phyloP scores from a whole-genome alignment of 1,284 basidiomycete species.

The Trametes polyzona region DNA sequence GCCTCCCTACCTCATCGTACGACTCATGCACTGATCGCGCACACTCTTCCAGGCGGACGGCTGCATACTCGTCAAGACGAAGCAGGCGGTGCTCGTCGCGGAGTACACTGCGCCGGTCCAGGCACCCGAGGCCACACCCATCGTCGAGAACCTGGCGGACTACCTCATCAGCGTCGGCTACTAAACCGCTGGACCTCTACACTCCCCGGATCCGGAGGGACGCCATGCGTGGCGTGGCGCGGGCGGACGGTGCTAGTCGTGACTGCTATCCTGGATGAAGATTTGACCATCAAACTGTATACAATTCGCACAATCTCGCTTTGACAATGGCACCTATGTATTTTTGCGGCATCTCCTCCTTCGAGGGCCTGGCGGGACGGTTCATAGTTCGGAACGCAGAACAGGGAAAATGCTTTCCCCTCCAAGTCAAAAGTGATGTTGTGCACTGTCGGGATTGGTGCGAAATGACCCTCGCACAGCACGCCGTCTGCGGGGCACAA shows the following conservation, averaged over 20 bases:
- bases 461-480: too few relatives aligned
- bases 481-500: too few relatives aligned
- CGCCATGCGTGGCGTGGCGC: neutral
- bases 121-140: slow-evolving; percentile 71
- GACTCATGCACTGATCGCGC: neutral
- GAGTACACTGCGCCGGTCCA: slow-evolving; percentile 77
- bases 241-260: slow-evolving; percentile 11
- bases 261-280: slow-evolving; percentile 25
- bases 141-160: slow-evolving; percentile 81
- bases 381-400: too few relatives aligned
- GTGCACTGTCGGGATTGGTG: too few relatives aligned
- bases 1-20: neutral
- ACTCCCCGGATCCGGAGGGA: neutral
- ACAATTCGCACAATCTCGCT: slow-evolving; percentile 14
- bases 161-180: slow-evolving; percentile 74
- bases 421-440: too few relatives aligned
- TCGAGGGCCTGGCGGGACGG: too few relatives aligned
- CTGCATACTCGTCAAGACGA: slow-evolving; percentile 84
- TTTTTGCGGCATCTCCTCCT: slow-evolving; percentile 12
- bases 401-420: too few relatives aligned
- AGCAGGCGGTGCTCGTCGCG: slow-evolving; percentile 84
- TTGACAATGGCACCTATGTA: slow-evolving; percentile 21
- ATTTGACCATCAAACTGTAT: slow-evolving; percentile 19
- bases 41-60: slow-evolving; percentile 69
- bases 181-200: slow-evolving; percentile 38